Conservation (phyloP, 768 basidiomycete genomes). For the Mycena maculata region DNA sequence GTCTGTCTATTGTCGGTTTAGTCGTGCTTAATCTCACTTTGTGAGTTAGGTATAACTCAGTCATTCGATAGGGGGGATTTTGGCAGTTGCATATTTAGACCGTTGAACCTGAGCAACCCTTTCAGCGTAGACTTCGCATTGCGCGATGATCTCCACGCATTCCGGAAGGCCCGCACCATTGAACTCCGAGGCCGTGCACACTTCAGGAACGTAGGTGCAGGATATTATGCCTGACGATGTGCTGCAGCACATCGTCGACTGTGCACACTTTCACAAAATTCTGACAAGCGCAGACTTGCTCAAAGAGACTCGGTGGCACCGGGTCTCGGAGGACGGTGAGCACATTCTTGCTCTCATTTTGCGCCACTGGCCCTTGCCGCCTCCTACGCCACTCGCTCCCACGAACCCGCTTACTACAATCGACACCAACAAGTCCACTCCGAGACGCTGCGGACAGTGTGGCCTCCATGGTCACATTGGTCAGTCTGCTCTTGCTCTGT, state of each 20-base stretch:
- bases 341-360: background rate
- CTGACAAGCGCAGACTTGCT: background rate
- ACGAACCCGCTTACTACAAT: background rate
- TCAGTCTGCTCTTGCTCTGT: background rate
- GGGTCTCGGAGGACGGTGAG: slow-evolving; percentile 1
- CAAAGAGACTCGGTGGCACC: slow-evolving; percentile 4
- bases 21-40: too few species aligned
- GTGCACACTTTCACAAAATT: slow-evolving; percentile 6
- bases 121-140: slow-evolving; percentile 6
- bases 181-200: background rate
- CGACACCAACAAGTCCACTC: background rate
- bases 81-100: too few species aligned
- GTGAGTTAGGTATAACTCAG: too few species aligned
- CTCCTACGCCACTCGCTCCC: background rate
- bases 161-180: background rate
- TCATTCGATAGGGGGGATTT: too few species aligned
- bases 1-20: too few species aligned
- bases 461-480: background rate
- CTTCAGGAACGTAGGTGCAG: background rate
- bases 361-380: background rate
- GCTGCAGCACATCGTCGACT: slow-evolving; percentile 8
- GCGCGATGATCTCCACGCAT: background rate
- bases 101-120: too few species aligned
- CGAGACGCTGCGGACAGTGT: background rate
- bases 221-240: slow-evolving; percentile 12